Evolutionary conservation across 495 filamentous ascomycete species (phyloP).

Genomic region (Cercophora samala): DNA sequence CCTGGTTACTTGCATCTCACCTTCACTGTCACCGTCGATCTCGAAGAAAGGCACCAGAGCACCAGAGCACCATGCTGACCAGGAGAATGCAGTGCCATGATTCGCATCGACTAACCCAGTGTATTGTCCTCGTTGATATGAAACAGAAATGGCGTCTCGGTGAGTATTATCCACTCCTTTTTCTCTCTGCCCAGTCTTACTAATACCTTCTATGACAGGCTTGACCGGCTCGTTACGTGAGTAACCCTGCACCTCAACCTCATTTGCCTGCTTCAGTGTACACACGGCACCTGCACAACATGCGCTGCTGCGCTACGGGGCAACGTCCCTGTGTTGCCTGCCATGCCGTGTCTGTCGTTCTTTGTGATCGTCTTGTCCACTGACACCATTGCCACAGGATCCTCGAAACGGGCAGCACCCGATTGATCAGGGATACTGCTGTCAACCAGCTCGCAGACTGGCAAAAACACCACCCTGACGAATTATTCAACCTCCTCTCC

Average conservation of each 20-base stretch:
- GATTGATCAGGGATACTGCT: slow-evolving; percentile 90
- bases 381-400: slow-evolving; percentile 56
- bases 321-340: slow-evolving; percentile 9
- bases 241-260: slow-evolving; percentile 37
- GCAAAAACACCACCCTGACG: slow-evolving; percentile 95
- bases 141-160: slow-evolving; percentile 54
- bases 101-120: slow-evolving; percentile 16
- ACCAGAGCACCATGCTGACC: slow-evolving; percentile 18
- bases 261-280: slow-evolving; percentile 3
- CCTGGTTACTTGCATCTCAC: slow-evolving; percentile 1
- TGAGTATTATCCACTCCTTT: slow-evolving; percentile 29
- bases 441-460: slow-evolving; percentile 95
- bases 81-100: slow-evolving; percentile 29
- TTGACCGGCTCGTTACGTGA: slow-evolving; percentile 93
- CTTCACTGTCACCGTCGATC: background rate
- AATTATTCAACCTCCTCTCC: slow-evolving; percentile 95
- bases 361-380: slow-evolving; percentile 3
- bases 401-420: slow-evolving; percentile 92
- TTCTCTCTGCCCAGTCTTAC: slow-evolving; percentile 7
- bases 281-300: slow-evolving; percentile 5
- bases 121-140: slow-evolving; percentile 28
- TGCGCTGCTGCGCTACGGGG: slow-evolving; percentile 9
- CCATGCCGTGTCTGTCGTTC: slow-evolving; percentile 3
- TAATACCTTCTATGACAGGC: slow-evolving; percentile 49
- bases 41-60: background rate